Evolutionary conservation across 2,329 filamentous ascomycete species (phyloP), one percentile per base, ranked within the genome.

Genomic region (Cordyceps cicadae): DNA sequence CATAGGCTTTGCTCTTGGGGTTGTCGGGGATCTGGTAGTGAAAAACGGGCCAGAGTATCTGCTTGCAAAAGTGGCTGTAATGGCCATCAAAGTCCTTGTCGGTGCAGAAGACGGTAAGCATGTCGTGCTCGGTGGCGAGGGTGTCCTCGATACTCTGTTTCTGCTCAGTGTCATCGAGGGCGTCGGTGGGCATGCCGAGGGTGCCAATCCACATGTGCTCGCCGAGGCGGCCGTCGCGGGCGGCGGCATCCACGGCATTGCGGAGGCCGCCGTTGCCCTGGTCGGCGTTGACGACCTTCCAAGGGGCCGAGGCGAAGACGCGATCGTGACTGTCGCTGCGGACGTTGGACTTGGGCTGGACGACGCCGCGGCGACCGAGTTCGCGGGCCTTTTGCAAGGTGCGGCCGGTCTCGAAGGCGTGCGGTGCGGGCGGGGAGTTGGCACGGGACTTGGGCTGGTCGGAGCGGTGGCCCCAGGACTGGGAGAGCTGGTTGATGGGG

Each of bases 1-100:
- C 89, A 72, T 96, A 97, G 0, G 93, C 93, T 74, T 97, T 97
- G 84, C 92, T 97, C 80, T 96, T 96, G 29, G 93, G 93, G 70
- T 96, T 95, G 71, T 97, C 94, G 0, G 93, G 94, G 62, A 97
- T 96, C 74, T 97, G 92, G 73, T 97, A 97, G 75, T 97, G 92
- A 74, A 97, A 96, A 63, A 97, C 92, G 1, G 93, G 93, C 93
- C 93, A 97, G 7, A 97, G 80, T 60, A 97, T 96, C 70, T 93
- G 91, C 77, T 97, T 97, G 86, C 92, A 97, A 72, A 94, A 97
- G 74, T 97, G 92, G 14, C 88, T 85, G 70, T 97, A 97, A 75
- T 96, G 92, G 1, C 92, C 92, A 69, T 97, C 89, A 70, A 97
- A 92, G 73, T 97, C 92, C 70, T 88, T 91, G 75, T 97, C 93